These are phyloP conservation scores for Zygoascus flipseniorum DNA, from an alignment of 805 yeast species.

Conservation along the genomic window DNA sequence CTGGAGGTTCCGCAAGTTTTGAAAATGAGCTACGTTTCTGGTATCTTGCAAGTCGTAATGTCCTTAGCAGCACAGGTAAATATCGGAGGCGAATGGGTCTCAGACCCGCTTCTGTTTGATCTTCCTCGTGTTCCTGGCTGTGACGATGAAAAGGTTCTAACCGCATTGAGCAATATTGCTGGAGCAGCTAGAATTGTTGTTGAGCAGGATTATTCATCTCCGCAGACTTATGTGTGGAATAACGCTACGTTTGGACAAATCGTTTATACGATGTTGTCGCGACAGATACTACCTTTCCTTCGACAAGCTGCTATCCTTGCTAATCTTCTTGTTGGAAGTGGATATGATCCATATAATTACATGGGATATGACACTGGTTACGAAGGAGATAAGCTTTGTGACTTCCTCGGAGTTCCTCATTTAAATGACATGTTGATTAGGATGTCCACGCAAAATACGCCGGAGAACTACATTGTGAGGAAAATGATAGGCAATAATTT, in stretches of 20 bases:
- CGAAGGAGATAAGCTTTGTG: conserved; percentile 50
- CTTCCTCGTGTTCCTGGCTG: conserved; percentile 24
- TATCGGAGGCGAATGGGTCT: conserved; percentile 9
- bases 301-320: conserved; percentile 54
- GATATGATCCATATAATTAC: conserved; percentile 26
- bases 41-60: background rate
- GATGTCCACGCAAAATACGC: conserved; percentile 5
- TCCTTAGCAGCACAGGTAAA: conserved; percentile 5
- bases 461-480: conserved; percentile 10
- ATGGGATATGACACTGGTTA: conserved; percentile 23
- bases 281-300: conserved; percentile 54
- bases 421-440: conserved; percentile 22
- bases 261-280: conserved; percentile 46
- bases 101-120: conserved; percentile 17
- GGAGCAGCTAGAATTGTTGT: conserved; percentile 7
- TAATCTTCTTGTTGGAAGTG: conserved; percentile 43
- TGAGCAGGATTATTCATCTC: conserved; percentile 6
- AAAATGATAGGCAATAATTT: background rate
- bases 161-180: conserved; percentile 7
- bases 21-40: background rate
- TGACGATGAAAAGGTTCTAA: conserved; percentile 8
- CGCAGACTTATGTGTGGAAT: conserved; percentile 12
- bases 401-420: conserved; percentile 37
- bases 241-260: conserved; percentile 20
- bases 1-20: conserved; percentile 5